Evolutionary conservation across 192 early-diverging fungal genomes (phyloP), one percentile per base, ranked within the genome.

Genomic region (Lunasporangiospora selenospora): DNA sequence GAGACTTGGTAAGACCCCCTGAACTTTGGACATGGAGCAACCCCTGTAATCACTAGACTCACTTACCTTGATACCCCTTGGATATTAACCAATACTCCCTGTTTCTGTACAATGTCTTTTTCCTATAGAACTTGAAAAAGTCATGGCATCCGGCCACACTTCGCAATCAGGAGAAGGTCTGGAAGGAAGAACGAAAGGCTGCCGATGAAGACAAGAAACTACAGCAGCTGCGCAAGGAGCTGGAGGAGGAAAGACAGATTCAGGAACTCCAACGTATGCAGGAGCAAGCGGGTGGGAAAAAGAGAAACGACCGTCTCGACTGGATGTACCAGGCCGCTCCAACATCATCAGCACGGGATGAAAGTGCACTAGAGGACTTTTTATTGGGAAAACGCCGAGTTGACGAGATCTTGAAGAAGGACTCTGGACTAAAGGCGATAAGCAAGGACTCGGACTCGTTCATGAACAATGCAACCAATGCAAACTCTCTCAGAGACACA

Each of bases 251-350:
- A 65, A 83, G 95, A 26, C 88, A 94, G 51, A 76, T 91, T 24
- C 87, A 92, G 63, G 95, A 98, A 56, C 81, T 98, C 36, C 86
- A 88, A 54, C 78, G 76, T 16, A 81, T 96, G 12, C 88, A 94
- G 50, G 93, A 91, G 54, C 82, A 84, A 5, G 79, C 83, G 6
- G 87, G 86, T 16, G 82, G 81, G 58, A 83, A 63, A 41, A 89
- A 87, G 59, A 65, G 79, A 24, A 79, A 75, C n/a, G 91, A 95
- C 39, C 84, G 89, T 32, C 65, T 99, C 3, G 96, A 98, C 57
- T 99, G 97, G 97, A 98, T 99, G 93, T 99, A 99, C 61, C 84
- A 84, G 39, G 85, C 85, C 18, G 92, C 86, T 4, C 91, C 92
- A 3, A 79, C 80, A 39, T 66, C 51, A 12, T 58, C 53, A 5